Evolutionary conservation across 441 rosid genomes (phyloP).

Genomic region (Macaranga tanarius): DNA sequence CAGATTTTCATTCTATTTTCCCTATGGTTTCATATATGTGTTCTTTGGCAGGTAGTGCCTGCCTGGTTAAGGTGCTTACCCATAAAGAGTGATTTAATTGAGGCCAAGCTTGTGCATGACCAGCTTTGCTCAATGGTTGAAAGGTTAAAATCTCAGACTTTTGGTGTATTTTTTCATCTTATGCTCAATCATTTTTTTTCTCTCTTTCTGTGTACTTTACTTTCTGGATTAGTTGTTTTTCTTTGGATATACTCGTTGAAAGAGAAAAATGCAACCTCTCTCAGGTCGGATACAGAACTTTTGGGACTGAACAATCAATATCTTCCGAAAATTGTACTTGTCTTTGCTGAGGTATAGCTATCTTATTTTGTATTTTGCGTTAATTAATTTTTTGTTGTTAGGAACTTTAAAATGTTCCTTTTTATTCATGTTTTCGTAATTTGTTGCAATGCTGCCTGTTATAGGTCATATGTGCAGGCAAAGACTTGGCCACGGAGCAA

Average conservation of each 20-base stretch:
- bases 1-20: background rate
- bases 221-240: background rate
- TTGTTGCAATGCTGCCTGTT: slow-evolving; percentile 16
- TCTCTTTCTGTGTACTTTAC: background rate
- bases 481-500: slow-evolving; percentile 80
- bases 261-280: slow-evolving; percentile 16
- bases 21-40: background rate
- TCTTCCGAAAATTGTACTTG: slow-evolving; percentile 79
- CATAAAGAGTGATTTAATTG: slow-evolving; percentile 80
- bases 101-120: slow-evolving; percentile 94
- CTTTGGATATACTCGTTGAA: background rate
- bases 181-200: background rate
- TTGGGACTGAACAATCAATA: slow-evolving; percentile 82
- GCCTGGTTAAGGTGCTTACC: slow-evolving; percentile 99
- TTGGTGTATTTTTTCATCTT: background rate
- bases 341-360: slow-evolving; percentile 66
- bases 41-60: slow-evolving; percentile 65
- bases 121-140: slow-evolving; percentile 98
- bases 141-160: slow-evolving; percentile 44
- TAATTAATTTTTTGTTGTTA: background rate
- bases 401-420: background rate
- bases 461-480: slow-evolving; percentile 68
- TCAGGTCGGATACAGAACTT: slow-evolving; percentile 85
- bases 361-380: background rate
- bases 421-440: background rate